phyloP scores from a whole-genome alignment of 306 rosid genomes.

The Cicer judaicum region DNA sequence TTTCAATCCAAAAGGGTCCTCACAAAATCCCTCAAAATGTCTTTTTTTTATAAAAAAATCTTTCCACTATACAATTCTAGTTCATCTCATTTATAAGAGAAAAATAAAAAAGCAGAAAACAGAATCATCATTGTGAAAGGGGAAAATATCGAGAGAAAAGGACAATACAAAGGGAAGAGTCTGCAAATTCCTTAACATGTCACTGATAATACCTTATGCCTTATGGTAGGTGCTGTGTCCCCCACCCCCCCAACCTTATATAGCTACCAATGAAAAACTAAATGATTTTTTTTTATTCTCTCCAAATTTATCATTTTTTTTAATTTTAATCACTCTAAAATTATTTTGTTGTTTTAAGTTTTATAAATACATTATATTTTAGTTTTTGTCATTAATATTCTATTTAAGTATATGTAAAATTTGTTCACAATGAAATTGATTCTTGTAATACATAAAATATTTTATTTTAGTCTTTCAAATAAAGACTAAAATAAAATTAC shows the following conservation, averaged over 20 bases:
- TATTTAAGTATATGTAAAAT: no score
- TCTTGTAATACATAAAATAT: no score
- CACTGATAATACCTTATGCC: conserved; percentile 44
- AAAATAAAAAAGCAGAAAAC: conserved; percentile 22
- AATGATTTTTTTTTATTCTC: no score
- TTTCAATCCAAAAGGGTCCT: conserved; percentile 32
- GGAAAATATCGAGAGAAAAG: conserved; percentile 36
- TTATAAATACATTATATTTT: no score
- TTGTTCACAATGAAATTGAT: no score
- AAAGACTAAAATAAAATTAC: no score
- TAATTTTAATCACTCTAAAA: no score
- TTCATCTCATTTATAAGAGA: conserved; percentile 9
- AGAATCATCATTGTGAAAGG: conserved; percentile 46
- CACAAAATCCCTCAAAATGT: conserved; percentile 7
- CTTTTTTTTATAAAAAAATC: background rate
- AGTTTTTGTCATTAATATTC: no score
- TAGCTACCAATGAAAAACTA: background rate
- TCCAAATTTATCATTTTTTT: no score
- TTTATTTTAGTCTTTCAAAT: no score
- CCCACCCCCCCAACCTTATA: background rate
- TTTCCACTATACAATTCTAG: background rate
- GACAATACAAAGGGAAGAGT: conserved; percentile 35
- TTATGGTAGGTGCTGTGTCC: conserved; percentile 45
- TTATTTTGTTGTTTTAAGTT: no score
- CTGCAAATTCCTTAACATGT: conserved; percentile 51